Percentiles rank a stretch among this genome's conserved stretches.
phyloP scores from a whole-genome alignment of 2,329 filamentous ascomycete species.

The Alternaria postmessia region DNA sequence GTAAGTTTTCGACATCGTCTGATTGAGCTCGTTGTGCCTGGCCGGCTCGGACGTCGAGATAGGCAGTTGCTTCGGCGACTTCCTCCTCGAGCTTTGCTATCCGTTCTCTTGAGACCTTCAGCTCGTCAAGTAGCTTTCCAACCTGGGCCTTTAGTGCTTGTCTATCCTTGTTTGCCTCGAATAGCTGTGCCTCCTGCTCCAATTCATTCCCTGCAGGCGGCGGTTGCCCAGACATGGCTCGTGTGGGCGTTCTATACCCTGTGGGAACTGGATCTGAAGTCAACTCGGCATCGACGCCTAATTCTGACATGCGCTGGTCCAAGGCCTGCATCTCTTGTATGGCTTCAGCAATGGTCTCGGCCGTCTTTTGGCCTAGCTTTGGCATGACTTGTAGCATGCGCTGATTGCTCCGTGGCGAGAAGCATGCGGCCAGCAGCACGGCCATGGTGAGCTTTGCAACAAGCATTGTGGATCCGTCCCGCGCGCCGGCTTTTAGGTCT shows the following conservation, averaged over 20 bases:
- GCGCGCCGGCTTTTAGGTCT: conserved; percentile 59
- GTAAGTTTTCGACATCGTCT: conserved; percentile 55
- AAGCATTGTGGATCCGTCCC: conserved; percentile 54
- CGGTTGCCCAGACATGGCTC: conserved; percentile 39
- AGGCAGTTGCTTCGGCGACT: conserved; percentile 56
- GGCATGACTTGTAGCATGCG: conserved; percentile 56
- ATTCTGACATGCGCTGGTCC: conserved; percentile 46
- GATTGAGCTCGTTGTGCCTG: conserved; percentile 49
- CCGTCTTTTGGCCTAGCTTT: conserved; percentile 47
- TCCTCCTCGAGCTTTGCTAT: conserved; percentile 58
- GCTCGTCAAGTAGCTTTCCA: conserved; percentile 51
- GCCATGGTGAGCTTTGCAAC: conserved; percentile 57
- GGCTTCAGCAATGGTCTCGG: conserved; percentile 50
- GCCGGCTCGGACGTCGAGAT: conserved; percentile 53
- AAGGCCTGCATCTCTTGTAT: conserved; percentile 52
- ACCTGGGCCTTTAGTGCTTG: conserved; percentile 54
- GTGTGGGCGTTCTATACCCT: conserved; percentile 45
- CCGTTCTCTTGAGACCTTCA: conserved; percentile 52
- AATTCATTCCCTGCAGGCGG: conserved; percentile 50
- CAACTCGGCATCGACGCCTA: conserved; percentile 47
- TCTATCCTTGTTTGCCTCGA: conserved; percentile 58
- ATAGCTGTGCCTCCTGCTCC: conserved; percentile 59
- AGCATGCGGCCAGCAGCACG: conserved; percentile 58
- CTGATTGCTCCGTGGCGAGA: conserved; percentile 58
- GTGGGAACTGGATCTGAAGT: conserved; percentile 44